Evolutionary conservation across 2,329 filamentous ascomycete species (phyloP).

Genomic region (Zymoseptoria passerinii): DNA sequence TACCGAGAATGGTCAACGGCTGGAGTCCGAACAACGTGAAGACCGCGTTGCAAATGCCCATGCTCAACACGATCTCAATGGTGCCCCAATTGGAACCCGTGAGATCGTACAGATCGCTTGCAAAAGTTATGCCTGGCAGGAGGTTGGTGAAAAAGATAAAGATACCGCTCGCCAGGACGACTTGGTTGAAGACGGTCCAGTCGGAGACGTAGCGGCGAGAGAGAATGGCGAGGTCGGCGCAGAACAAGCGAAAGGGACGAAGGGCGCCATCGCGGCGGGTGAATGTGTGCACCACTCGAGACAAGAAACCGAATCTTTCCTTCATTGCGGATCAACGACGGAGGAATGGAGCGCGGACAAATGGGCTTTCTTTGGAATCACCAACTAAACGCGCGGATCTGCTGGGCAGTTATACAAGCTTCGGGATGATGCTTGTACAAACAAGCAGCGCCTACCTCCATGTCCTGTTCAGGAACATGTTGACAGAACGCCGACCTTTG

Average conservation of each 20-base stretch:
- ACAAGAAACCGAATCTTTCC: not conserved
- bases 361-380: not conserved
- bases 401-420: not conserved
- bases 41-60: slow-evolving; percentile 54
- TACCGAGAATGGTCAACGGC: slow-evolving; percentile 46
- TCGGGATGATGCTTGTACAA: not conserved
- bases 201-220: slow-evolving; percentile 26
- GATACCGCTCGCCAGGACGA: slow-evolving; percentile 54
- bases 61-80: slow-evolving; percentile 60
- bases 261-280: slow-evolving; percentile 5
- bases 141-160: slow-evolving; percentile 62
- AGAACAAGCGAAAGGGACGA: slow-evolving; percentile 28
- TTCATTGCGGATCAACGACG: not conserved
- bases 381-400: not conserved
- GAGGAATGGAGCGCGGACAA: not conserved
- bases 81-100: slow-evolving; percentile 58
- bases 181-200: slow-evolving; percentile 50
- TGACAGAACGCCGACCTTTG: not conserved
- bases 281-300: not conserved
- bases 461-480: not conserved
- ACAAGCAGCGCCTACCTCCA: not conserved
- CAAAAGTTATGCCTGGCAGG: slow-evolving; percentile 59
- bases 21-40: slow-evolving; percentile 55
- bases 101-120: slow-evolving; percentile 54
- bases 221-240: slow-evolving; percentile 26